Evolutionary conservation across 352 stramenopile genomes (phyloP).

Genomic region (Globisporangium spinosum): DNA sequence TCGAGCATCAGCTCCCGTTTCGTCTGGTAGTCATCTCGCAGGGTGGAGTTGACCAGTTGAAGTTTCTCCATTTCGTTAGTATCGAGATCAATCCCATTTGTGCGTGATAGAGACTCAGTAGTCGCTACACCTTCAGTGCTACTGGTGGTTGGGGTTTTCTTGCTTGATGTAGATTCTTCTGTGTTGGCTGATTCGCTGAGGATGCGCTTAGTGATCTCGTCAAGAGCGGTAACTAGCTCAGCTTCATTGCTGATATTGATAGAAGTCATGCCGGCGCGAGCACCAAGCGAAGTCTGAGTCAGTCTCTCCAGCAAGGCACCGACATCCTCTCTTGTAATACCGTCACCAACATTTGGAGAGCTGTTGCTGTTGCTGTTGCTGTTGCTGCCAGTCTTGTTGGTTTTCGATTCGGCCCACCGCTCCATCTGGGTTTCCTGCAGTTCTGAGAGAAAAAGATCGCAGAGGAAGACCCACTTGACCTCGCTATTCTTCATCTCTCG

Average conservation of each 20-base stretch:
- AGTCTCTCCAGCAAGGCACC: background rate
- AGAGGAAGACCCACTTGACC: background rate
- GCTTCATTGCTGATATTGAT: background rate
- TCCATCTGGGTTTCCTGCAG: background rate
- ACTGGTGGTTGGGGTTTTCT: background rate
- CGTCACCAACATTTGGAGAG: background rate
- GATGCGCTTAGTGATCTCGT: background rate
- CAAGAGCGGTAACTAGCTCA: background rate
- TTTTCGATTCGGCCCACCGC: background rate
- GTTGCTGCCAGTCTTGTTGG: background rate
- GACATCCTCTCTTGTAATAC: background rate
- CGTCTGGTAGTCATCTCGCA: background rate
- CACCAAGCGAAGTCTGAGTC: background rate
- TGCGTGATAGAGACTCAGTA: background rate
- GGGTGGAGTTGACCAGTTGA: background rate
- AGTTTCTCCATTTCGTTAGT: background rate
- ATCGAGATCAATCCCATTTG: background rate
- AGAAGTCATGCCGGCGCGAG: background rate
- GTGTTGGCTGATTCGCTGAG: background rate
- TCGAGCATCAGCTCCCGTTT: background rate
- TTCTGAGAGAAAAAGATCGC: background rate
- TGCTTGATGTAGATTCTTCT: background rate
- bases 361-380: background rate
- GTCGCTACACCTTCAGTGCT: no score
- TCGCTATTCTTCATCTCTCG: background rate